Evolutionary conservation across 495 filamentous ascomycete species (phyloP).

Genomic region (Apodospora peruviana): DNA sequence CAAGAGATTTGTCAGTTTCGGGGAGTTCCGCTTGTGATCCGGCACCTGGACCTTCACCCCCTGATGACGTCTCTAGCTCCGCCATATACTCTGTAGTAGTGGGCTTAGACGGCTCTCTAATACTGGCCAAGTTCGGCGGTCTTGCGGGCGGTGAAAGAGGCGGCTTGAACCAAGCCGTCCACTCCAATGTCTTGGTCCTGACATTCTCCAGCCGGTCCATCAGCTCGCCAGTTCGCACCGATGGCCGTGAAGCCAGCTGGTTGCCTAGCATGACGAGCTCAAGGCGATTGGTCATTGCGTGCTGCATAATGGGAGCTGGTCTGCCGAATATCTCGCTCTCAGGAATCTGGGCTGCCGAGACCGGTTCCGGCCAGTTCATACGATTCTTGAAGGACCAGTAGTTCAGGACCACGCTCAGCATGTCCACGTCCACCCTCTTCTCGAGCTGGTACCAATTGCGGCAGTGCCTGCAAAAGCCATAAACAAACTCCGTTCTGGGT

Average conservation of each 20-base stretch:
- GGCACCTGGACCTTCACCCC: no score
- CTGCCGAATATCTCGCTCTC: background rate
- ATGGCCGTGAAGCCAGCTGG: background rate
- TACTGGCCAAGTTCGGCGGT: no score
- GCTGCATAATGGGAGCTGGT: background rate
- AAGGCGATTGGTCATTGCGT: background rate
- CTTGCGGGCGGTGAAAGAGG: no score
- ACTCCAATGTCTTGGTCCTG: background rate
- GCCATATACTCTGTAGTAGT: no score
- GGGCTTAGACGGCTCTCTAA: no score
- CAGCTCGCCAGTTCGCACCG: background rate
- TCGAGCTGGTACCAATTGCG: slow-evolving; percentile 1
- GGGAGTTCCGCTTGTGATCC: no score
- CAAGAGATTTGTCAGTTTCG: no score
- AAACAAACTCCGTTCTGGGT: background rate
- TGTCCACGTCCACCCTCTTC: background rate
- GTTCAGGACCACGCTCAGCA: slow-evolving; percentile 1
- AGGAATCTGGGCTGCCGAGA: slow-evolving; percentile 3
- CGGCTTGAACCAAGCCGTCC: no score
- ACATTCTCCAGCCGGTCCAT: background rate
- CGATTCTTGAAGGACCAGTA: slow-evolving; percentile 16
- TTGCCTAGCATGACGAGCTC: background rate
- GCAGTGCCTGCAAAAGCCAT: slow-evolving; percentile 2
- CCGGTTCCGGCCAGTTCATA: background rate
- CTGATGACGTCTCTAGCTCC: no score